Evolutionary conservation across 148 eudicot genomes (phyloP).

Genomic region (Heliosperma pusillum): DNA sequence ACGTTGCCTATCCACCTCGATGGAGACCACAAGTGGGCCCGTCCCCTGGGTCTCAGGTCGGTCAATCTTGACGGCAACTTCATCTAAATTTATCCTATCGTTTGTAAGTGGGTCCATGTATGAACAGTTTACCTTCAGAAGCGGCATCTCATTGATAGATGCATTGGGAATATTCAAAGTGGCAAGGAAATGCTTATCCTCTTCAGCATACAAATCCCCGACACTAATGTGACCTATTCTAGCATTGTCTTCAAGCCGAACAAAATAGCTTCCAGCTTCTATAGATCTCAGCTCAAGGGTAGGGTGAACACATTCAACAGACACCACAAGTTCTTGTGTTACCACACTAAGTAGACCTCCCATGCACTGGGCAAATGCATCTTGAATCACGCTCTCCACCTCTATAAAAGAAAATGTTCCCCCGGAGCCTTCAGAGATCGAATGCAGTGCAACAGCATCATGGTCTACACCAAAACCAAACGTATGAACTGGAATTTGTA

Average conservation of each 20-base stretch:
- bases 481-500: slow-evolving; percentile 72
- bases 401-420: slow-evolving; percentile 91
- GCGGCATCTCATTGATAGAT: slow-evolving; percentile 33
- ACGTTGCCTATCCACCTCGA: slow-evolving; percentile 76
- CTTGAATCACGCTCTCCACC: slow-evolving; percentile 69
- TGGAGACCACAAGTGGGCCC: slow-evolving; percentile 36
- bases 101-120: slow-evolving; percentile 59
- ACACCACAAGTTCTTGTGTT: slow-evolving; percentile 59
- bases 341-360: slow-evolving; percentile 87
- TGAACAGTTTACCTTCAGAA: slow-evolving; percentile 50
- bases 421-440: slow-evolving; percentile 72
- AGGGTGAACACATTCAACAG: slow-evolving; percentile 49
- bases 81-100: slow-evolving; percentile 32
- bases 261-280: slow-evolving; percentile 63
- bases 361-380: slow-evolving; percentile 93
- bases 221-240: slow-evolving; percentile 46
- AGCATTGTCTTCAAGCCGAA: slow-evolving; percentile 28
- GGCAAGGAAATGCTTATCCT: slow-evolving; percentile 73
- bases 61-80: slow-evolving; percentile 42
- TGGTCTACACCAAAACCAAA: slow-evolving; percentile 88
- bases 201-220: slow-evolving; percentile 88
- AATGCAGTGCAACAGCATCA: slow-evolving; percentile 73
- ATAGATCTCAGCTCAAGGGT: slow-evolving; percentile 38
- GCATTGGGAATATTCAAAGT: slow-evolving; percentile 54
- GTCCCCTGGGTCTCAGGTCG: slow-evolving; percentile 41